A percentile compares a stretch with the other conserved stretches of the same genome.
These are phyloP conservation scores for Articulospora tetracladia DNA, from an alignment of 495 filamentous ascomycete genomes.

Conservation along the genomic window DNA sequence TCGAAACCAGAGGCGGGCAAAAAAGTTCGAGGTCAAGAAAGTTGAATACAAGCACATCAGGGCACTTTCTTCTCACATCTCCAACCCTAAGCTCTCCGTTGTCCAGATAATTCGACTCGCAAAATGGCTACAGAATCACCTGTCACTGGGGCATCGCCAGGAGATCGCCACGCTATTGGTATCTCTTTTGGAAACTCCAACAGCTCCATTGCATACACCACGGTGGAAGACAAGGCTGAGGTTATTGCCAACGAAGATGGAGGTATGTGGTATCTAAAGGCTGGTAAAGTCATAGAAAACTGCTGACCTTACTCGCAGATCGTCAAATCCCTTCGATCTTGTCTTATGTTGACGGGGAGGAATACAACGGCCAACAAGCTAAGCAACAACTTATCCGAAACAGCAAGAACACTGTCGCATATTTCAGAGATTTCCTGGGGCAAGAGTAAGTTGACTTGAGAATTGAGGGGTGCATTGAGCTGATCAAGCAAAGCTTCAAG, in stretches of 20 bases:
- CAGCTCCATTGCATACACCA: slow-evolving; percentile 91
- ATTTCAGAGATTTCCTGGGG: slow-evolving; percentile 93
- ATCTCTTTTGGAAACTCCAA: slow-evolving; percentile 97
- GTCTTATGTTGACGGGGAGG: slow-evolving; percentile 91
- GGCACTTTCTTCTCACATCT: background rate
- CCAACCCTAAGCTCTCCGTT: background rate
- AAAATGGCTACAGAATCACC: slow-evolving; percentile 23
- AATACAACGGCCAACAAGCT: slow-evolving; percentile 94
- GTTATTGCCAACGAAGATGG: slow-evolving; percentile 99
- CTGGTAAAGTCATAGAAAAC: slow-evolving; percentile 5
- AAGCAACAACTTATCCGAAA: slow-evolving; percentile 91
- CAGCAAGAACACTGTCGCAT: slow-evolving; percentile 85
- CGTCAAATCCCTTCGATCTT: slow-evolving; percentile 94
- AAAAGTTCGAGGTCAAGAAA: slow-evolving; percentile 19
- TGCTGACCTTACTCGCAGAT: slow-evolving; percentile 49
- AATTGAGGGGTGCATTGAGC: background rate
- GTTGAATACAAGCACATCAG: background rate
- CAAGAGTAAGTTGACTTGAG: slow-evolving; percentile 60
- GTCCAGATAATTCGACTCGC: background rate
- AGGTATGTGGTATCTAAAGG: slow-evolving; percentile 50
- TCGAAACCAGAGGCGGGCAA: slow-evolving; percentile 2
- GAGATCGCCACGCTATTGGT: slow-evolving; percentile 77
- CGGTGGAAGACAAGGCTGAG: slow-evolving; percentile 85
- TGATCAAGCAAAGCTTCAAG: slow-evolving; percentile 59
- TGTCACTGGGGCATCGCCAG: slow-evolving; percentile 34